These are phyloP conservation scores for Salix brachista DNA, from an alignment of 345 rosid species.

Conservation along the genomic window DNA sequence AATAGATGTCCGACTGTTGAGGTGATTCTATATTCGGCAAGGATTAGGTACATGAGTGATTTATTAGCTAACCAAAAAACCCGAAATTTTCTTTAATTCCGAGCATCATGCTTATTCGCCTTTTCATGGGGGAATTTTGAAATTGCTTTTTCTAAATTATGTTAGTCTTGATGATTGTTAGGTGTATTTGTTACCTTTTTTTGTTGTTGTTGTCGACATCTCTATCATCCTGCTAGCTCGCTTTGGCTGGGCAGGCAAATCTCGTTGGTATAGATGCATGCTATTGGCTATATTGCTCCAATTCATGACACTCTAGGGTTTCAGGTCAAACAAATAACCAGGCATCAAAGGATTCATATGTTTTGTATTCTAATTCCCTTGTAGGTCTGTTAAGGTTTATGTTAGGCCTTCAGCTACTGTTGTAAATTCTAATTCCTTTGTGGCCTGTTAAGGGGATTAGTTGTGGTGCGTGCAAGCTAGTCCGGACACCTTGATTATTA, in stretches of 20 bases:
- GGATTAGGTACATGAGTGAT: not conserved
- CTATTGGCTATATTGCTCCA: no score
- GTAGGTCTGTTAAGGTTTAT: no score
- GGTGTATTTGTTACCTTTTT: not conserved
- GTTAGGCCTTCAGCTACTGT: not conserved
- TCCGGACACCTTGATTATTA: fast-evolving
- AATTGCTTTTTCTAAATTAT: not conserved
- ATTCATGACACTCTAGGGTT: no score
- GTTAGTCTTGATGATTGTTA: not conserved
- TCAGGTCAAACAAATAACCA: no score
- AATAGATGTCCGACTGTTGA: no score
- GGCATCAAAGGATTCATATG: no score
- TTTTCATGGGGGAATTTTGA: constrained; percentile 5
- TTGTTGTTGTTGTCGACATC: not conserved
- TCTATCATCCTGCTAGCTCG: not conserved
- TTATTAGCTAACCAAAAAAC: not conserved
- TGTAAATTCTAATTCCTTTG: not conserved
- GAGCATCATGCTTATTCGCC: not conserved
- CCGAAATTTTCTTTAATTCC: not conserved
- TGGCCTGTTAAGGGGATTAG: fast-evolving
- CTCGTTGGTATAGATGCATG: no score
- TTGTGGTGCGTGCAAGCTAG: no score
- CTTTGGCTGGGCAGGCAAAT: no score
- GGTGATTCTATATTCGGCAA: not conserved
- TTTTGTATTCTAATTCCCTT: no score